Evolutionary conservation across 2,329 filamentous ascomycete genomes (phyloP).

Genomic region (Trichoderma semiorbis): DNA sequence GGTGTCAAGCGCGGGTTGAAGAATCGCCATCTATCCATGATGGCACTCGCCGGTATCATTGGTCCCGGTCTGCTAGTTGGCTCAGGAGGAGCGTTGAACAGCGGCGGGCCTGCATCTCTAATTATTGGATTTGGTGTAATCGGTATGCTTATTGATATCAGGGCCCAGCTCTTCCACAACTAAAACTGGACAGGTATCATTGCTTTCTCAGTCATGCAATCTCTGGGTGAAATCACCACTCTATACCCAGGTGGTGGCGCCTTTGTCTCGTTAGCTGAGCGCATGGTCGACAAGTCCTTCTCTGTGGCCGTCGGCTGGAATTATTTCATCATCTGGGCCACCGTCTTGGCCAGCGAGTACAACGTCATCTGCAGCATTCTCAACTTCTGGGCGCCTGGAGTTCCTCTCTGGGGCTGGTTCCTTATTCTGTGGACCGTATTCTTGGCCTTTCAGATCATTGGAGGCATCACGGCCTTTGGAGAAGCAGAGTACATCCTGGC

Average conservation of each 20-base stretch:
- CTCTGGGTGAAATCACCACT: slow-evolving; percentile 70
- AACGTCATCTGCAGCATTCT: slow-evolving; percentile 66
- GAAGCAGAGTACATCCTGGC: slow-evolving; percentile 80
- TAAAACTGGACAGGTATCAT: slow-evolving; percentile 46
- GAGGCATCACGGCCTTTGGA: slow-evolving; percentile 70
- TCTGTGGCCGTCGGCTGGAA: slow-evolving; percentile 69
- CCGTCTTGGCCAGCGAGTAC: slow-evolving; percentile 67
- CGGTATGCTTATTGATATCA: slow-evolving; percentile 34
- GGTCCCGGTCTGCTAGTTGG: slow-evolving; percentile 72
- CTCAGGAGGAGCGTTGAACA: slow-evolving; percentile 63
- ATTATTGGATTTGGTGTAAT: slow-evolving; percentile 72
- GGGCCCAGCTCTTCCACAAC: not conserved
- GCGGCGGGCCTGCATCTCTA: slow-evolving; percentile 67
- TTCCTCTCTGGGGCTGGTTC: slow-evolving; percentile 65
- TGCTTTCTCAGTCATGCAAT: slow-evolving; percentile 67
- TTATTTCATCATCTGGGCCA: slow-evolving; percentile 64
- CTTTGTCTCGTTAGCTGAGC: slow-evolving; percentile 66
- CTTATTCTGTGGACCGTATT: slow-evolving; percentile 73
- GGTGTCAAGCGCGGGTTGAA: slow-evolving; percentile 68
- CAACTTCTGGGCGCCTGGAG: slow-evolving; percentile 60
- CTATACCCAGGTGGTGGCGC: slow-evolving; percentile 68
- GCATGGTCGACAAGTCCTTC: slow-evolving; percentile 69
- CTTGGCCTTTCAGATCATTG: slow-evolving; percentile 64
- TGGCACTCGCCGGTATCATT: slow-evolving; percentile 59
- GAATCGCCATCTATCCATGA: slow-evolving; percentile 64